Conservation (phyloP, 169 alveolate genomes). For the Plasmodium vivax region DNA sequence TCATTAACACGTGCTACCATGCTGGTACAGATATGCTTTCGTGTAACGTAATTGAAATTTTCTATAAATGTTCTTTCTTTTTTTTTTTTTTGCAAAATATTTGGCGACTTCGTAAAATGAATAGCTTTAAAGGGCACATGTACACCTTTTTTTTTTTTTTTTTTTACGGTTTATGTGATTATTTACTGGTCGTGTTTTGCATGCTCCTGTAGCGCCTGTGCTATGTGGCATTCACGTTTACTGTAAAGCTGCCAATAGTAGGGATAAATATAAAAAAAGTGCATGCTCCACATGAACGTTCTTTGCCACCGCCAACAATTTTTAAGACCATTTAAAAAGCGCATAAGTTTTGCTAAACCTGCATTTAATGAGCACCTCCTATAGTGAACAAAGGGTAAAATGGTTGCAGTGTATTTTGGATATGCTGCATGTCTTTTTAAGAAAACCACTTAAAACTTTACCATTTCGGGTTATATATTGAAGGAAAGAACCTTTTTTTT, state of each 20-base stretch:
- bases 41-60: background rate
- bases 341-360: background rate
- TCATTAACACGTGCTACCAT: background rate
- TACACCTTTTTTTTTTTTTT: background rate
- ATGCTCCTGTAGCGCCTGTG: background rate
- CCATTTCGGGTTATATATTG: background rate
- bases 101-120: background rate
- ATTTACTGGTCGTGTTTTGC: background rate
- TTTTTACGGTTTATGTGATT: background rate
- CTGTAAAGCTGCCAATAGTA: background rate
- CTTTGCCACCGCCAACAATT: background rate
- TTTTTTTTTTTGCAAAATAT: background rate
- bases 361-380: background rate
- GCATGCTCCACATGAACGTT: background rate
- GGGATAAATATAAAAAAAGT: background rate
- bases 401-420: background rate
- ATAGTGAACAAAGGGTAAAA: background rate
- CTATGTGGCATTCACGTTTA: background rate
- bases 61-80: background rate
- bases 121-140: background rate
- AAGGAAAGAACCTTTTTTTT: background rate
- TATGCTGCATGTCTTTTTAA: background rate
- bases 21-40: background rate
- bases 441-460: background rate
- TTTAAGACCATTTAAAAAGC: background rate